Percentiles rank a stretch among this genome's conserved stretches.
These are phyloP conservation scores for Silene vulgaris DNA, from an alignment of 179 eudicot species.

Conservation along the genomic window DNA sequence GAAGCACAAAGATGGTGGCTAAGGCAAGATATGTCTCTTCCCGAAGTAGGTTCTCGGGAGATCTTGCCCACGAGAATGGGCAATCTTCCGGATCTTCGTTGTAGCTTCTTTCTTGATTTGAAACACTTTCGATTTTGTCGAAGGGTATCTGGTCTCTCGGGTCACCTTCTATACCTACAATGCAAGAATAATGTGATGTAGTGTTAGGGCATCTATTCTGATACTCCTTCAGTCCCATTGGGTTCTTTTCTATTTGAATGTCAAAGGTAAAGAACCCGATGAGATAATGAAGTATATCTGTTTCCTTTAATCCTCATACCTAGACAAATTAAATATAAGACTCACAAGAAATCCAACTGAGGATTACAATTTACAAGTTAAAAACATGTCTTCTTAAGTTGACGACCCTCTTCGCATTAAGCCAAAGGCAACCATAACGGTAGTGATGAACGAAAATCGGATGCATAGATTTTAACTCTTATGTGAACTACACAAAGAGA, in stretches of 20 bases:
- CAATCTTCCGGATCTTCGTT: conserved; percentile 50
- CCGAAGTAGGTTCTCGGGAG: conserved; percentile 71
- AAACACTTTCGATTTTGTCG: conserved; percentile 36
- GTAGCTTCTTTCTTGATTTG: conserved; percentile 31
- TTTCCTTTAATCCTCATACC: too few species aligned
- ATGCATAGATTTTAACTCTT: too few species aligned
- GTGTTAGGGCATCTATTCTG: too few species aligned
- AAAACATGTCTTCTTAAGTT: background rate
- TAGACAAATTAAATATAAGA: background rate
- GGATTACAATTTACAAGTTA: too few species aligned
- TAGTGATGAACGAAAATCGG: too few species aligned
- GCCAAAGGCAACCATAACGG: too few species aligned
- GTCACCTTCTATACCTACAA: conserved; percentile 46
- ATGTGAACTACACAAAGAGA: too few species aligned
- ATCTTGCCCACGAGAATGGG: conserved; percentile 89
- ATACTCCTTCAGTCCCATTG: too few species aligned
- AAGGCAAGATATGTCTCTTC: conserved; percentile 81
- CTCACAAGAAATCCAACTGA: background rate
- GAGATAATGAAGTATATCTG: too few species aligned
- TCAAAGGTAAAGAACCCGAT: too few species aligned
- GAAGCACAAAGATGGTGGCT: conserved; percentile 66
- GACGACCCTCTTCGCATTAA: too few species aligned
- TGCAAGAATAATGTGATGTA: background rate
- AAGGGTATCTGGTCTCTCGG: conserved; percentile 37
- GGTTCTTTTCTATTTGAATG: too few species aligned